phyloP scores from a whole-genome alignment of 306 rosid genomes.

The apple (Malus domestica) region DNA sequence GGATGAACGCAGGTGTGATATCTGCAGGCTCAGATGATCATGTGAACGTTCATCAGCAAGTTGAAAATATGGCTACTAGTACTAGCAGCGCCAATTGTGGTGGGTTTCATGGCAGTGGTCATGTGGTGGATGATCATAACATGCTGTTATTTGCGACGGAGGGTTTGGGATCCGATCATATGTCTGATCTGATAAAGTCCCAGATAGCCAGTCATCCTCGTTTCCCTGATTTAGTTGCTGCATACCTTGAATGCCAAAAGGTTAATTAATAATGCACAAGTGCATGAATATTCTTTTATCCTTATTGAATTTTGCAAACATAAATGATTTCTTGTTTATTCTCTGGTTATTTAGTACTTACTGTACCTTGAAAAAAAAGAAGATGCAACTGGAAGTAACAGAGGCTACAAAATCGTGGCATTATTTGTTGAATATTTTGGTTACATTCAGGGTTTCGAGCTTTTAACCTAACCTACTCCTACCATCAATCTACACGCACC shows the following conservation, averaged over 20 bases:
- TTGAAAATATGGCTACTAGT: slow-evolving; percentile 4
- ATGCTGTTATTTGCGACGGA: background rate
- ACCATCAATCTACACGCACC: no score
- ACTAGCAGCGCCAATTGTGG: background rate
- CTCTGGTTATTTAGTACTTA: background rate
- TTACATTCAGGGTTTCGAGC: background rate
- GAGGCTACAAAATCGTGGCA: background rate
- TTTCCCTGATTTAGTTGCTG: slow-evolving; percentile 57
- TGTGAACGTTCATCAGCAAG: background rate
- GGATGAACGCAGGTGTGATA: slow-evolving; percentile 1
- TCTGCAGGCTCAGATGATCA: slow-evolving; percentile 10
- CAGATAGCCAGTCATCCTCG: slow-evolving; percentile 77
- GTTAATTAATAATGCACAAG: slow-evolving; percentile 9
- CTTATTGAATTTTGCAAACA: background rate
- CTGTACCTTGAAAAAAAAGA: no score
- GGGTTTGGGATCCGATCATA: slow-evolving; percentile 17
- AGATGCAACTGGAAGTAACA: no score
- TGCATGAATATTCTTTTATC: background rate
- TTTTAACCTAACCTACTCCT: background rate
- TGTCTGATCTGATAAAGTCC: slow-evolving; percentile 48
- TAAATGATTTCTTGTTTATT: background rate
- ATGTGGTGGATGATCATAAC: slow-evolving; percentile 5
- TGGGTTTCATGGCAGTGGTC: slow-evolving; percentile 21
- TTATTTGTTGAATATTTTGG: background rate
- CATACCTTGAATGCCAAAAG: slow-evolving; percentile 70